Evolutionary conservation across 495 filamentous ascomycete genomes (phyloP).

Genomic region (Diplogelasinospora grovesii): DNA sequence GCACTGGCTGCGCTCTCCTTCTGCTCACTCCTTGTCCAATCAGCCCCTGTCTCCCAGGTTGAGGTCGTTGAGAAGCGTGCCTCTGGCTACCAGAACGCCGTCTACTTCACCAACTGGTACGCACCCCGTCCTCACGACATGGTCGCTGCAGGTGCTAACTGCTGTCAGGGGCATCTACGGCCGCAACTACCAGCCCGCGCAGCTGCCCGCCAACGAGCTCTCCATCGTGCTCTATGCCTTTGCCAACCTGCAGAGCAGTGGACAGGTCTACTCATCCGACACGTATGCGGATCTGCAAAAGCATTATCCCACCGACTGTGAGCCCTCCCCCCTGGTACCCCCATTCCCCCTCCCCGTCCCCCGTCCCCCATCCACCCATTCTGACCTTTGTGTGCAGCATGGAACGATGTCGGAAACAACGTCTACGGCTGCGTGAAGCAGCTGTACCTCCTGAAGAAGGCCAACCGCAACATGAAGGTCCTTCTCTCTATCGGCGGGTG

Average conservation of each 20-base stretch:
- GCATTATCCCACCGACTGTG: slow-evolving; percentile 55
- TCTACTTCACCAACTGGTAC: slow-evolving; percentile 46
- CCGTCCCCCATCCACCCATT: background rate
- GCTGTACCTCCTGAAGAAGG: slow-evolving; percentile 76
- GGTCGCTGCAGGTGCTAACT: slow-evolving; percentile 10
- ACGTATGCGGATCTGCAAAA: slow-evolving; percentile 62
- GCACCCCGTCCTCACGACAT: background rate
- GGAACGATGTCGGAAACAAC: slow-evolving; percentile 50
- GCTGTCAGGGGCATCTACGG: slow-evolving; percentile 69
- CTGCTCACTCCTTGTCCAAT: slow-evolving; percentile 5
- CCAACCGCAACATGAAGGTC: slow-evolving; percentile 77
- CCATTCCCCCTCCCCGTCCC: background rate
- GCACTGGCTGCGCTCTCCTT: slow-evolving; percentile 17
- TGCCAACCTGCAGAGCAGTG: slow-evolving; percentile 72
- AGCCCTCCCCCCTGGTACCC: slow-evolving; percentile 8
- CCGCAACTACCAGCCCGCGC: slow-evolving; percentile 70
- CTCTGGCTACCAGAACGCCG: slow-evolving; percentile 33
- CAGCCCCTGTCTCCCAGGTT: slow-evolving; percentile 2
- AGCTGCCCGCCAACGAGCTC: slow-evolving; percentile 72
- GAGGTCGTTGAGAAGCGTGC: slow-evolving; percentile 4
- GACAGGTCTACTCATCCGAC: slow-evolving; percentile 66
- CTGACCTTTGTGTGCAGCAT: slow-evolving; percentile 21
- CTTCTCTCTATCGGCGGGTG: slow-evolving; percentile 86
- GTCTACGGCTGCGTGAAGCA: slow-evolving; percentile 84
- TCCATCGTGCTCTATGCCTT: slow-evolving; percentile 90